Conservation (phyloP, 306 rosid species). For the Citrullus amarus region DNA sequence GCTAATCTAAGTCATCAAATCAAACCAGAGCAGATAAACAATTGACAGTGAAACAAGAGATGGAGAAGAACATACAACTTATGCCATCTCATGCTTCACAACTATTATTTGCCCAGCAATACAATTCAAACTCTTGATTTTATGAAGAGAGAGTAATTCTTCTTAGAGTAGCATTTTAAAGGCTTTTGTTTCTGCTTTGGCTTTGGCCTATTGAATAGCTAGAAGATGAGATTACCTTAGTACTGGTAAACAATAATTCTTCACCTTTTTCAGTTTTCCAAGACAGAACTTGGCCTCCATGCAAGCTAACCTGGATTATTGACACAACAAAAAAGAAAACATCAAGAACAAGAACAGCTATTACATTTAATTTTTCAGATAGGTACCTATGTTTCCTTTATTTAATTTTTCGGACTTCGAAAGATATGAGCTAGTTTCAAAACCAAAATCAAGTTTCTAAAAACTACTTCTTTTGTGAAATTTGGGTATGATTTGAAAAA, state of each 20-base stretch:
- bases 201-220: background rate
- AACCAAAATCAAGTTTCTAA: background rate
- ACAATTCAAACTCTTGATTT: background rate
- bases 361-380: background rate
- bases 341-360: background rate
- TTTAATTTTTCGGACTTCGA: background rate
- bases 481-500: background rate
- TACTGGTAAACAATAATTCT: conserved; percentile 63
- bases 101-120: background rate
- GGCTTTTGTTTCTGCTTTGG: background rate
- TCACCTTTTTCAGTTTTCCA: conserved; percentile 70
- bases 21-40: background rate
- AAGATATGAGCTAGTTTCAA: background rate
- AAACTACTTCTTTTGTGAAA: background rate
- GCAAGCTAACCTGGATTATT: conserved; percentile 56
- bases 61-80: background rate
- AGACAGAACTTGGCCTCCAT: conserved; percentile 88
- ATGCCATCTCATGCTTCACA: background rate
- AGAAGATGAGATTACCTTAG: conserved; percentile 35
- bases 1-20: background rate
- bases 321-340: background rate
- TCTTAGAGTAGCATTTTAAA: background rate
- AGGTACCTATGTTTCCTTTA: background rate
- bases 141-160: background rate
- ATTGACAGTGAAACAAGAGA: background rate